These are phyloP conservation scores for Prototheca wickerhamii DNA, from an alignment of 163 green algal genomes.

Conservation along the genomic window DNA sequence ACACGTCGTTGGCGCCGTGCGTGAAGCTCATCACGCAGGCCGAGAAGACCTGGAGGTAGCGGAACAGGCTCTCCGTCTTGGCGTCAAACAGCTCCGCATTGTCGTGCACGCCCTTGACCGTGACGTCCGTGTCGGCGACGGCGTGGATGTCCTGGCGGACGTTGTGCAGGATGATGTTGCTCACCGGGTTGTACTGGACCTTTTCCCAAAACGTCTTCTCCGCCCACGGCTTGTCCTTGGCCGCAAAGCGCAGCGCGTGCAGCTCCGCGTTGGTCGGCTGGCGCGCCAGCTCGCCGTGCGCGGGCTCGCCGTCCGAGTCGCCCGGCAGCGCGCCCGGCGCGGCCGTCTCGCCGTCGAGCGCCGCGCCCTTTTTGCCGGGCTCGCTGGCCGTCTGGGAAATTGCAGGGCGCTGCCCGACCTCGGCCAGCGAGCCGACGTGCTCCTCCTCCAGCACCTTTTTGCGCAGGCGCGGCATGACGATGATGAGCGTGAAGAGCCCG, in stretches of 20 bases:
- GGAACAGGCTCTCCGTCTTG: slow-evolving; percentile 30
- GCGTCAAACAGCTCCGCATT: slow-evolving; percentile 22
- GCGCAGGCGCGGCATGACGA: slow-evolving; percentile 33
- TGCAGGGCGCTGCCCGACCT: too few species aligned
- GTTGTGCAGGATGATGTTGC: slow-evolving; percentile 2
- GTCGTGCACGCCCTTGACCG: slow-evolving; percentile 1
- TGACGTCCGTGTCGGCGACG: not conserved
- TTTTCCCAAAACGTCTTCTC: slow-evolving; percentile 1
- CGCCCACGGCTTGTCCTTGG: slow-evolving; percentile 1
- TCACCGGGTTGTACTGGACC: not conserved
- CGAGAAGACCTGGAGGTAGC: slow-evolving; percentile 40
- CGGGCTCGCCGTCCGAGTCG: not conserved
- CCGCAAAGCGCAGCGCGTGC: not conserved
- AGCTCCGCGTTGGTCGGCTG: not conserved
- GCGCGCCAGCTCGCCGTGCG: not conserved
- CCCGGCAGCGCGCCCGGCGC: too few species aligned
- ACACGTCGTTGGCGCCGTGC: slow-evolving; percentile 32
- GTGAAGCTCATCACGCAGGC: slow-evolving; percentile 26
- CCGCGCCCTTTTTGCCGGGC: too few species aligned
- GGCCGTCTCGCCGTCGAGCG: too few species aligned
- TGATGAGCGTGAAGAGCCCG: slow-evolving; percentile 18
- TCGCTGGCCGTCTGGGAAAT: too few species aligned
- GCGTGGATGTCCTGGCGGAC: not conserved
- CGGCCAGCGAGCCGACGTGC: not conserved
- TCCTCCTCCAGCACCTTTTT: slow-evolving; percentile 9